Base-by-base conservation (phyloP, 2,329 filamentous ascomycete genomes). In the Torrubiellomyces zombiae region DNA sequence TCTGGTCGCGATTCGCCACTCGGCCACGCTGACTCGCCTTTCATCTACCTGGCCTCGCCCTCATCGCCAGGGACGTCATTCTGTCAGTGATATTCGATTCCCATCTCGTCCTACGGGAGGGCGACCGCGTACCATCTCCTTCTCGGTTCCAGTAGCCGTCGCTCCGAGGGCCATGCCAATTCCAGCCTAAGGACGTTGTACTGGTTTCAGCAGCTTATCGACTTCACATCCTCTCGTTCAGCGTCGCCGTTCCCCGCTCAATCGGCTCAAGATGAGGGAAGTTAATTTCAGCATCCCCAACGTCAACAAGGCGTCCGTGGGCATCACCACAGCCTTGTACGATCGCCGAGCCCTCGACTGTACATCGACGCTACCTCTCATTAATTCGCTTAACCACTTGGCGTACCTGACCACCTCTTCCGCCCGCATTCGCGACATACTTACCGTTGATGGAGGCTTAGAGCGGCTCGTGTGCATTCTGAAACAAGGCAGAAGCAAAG, bases 261-360 rank as follows among this genome's bases (percentile, higher is more conserved):
- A 30, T 28, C 24, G 29, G 35, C 33, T 35, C 68, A 86, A 53
- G 56, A 98, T 98, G 89, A 81, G 89, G 62, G 89, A 98, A 70
- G 85, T 93, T 60, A 95, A 95, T 58, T 95, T 95, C 59, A 94
- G 85, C 60, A 94, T 95, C 51, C 86, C 89, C 27, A 94, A 89
- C 66, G 83, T 91, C 68, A 95, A 95, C 59, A 95, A 95, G 76
- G 89, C 89, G 45, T 93, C 86, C 30, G 85, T 93, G 46, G 86
- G 86, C 56, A 98, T 98, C 58, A 98, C 89, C 38, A 94, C 89
- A 29, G 91, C 89, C 50, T 70, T 98, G 34, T 98, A 98, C 54
- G 89, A 98, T 58, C 81, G 89, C 38, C 77, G 89, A 50, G 89
- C 89, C 24, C 77, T 98, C 43, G 89, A 98, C 53, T 98, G 89